Evolutionary conservation across 257 asterid genomes (phyloP).

Genomic region (Lycium ferocissimum): DNA sequence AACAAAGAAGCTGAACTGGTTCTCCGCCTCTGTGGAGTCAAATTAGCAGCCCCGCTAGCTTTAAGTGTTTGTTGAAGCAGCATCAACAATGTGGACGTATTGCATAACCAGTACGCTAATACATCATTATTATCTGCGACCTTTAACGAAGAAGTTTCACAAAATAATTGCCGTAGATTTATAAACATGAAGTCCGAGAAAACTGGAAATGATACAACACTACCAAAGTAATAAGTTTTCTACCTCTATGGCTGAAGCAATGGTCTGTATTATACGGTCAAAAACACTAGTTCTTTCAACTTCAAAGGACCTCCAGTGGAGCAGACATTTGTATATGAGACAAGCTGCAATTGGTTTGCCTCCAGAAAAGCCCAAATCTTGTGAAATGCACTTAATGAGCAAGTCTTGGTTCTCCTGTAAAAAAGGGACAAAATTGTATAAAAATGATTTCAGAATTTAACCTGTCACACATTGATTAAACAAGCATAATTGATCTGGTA

Average conservation of each 20-base stretch:
- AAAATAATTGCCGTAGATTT: slow-evolving; percentile 36
- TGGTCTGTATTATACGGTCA: slow-evolving; percentile 86
- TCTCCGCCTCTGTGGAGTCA: slow-evolving; percentile 94
- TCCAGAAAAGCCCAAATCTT: slow-evolving; percentile 92
- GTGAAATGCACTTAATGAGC: slow-evolving; percentile 87
- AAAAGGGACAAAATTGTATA: slow-evolving; percentile 35
- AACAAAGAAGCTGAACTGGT: slow-evolving; percentile 96
- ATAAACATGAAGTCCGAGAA: neutral
- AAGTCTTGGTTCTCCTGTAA: slow-evolving; percentile 95
- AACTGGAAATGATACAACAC: neutral
- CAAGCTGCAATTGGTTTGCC: slow-evolving; percentile 98
- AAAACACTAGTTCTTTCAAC: slow-evolving; percentile 96
- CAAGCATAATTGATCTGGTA: slow-evolving; percentile 23
- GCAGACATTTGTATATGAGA: slow-evolving; percentile 93
- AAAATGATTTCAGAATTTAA: neutral
- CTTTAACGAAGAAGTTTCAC: slow-evolving; percentile 46
- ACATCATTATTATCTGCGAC: slow-evolving; percentile 85
- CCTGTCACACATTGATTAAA: neutral
- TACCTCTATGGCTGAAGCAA: slow-evolving; percentile 94
- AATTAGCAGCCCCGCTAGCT: slow-evolving; percentile 96
- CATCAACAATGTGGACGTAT: slow-evolving; percentile 91
- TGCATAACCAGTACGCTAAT: slow-evolving; percentile 92
- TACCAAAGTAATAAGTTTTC: slow-evolving; percentile 1
- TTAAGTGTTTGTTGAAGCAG: slow-evolving; percentile 98
- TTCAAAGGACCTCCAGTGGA: slow-evolving; percentile 99